These are phyloP conservation scores for Sporothrix curviconia DNA, from an alignment of 2,329 filamentous ascomycete species.

Conservation along the genomic window DNA sequence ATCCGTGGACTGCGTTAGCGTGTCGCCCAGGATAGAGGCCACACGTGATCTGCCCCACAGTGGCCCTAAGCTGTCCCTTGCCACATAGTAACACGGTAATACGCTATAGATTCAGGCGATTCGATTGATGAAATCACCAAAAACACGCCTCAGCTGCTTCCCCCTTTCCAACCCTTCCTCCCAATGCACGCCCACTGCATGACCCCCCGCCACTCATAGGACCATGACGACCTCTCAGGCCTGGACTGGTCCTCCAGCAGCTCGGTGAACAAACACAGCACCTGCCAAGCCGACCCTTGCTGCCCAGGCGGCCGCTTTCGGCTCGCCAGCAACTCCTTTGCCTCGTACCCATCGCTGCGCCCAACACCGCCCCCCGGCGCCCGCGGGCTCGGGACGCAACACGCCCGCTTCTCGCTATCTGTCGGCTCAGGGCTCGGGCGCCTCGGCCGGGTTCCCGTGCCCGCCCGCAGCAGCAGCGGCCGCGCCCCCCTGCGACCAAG, in stretches of 20 bases:
- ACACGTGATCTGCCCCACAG: neutral
- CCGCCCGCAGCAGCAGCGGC: constrained; percentile 24
- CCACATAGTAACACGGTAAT: neutral
- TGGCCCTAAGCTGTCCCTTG: neutral
- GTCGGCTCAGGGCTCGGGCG: constrained; percentile 42
- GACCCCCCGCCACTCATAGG: neutral
- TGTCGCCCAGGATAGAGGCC: neutral
- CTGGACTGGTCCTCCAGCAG: constrained; percentile 49
- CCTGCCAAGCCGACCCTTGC: constrained; percentile 19
- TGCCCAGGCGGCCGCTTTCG: constrained; percentile 38
- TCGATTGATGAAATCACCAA: too few species aligned
- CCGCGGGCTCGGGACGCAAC: constrained; percentile 46
- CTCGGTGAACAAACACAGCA: constrained; percentile 24
- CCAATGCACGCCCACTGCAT: neutral
- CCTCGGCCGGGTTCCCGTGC: constrained; percentile 32
- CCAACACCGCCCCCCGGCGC: constrained; percentile 45
- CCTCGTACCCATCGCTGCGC: constrained; percentile 44
- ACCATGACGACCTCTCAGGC: constrained; percentile 56
- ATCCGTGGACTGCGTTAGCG: too few species aligned
- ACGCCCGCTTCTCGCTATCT: constrained; percentile 51
- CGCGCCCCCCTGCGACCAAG: constrained; percentile 35
- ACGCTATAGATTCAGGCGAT: too few species aligned
- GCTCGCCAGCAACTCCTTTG: constrained; percentile 35
- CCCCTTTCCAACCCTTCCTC: neutral
- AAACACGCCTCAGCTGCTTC: neutral